Evolutionary conservation across 192 early-diverging fungal species (phyloP), one percentile per base, ranked within the genome.

Genomic region (Cladochytrium replicatum): DNA sequence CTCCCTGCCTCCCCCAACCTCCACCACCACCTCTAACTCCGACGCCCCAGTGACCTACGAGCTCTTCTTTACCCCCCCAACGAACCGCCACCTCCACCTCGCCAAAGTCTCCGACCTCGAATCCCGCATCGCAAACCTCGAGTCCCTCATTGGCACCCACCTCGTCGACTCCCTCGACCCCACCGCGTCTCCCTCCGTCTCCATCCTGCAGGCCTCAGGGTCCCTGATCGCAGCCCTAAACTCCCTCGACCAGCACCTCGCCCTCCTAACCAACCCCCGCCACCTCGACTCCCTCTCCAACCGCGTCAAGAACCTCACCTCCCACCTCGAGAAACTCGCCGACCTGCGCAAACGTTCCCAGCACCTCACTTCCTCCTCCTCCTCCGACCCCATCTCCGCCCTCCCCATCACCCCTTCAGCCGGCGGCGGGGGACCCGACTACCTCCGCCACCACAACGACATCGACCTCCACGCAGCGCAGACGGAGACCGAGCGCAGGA

Each of bases 241-340:
- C 13, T 69, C 77, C 19, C 58, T 89, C 31, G 85, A 89, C 57
- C 77, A 80, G 42, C 74, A 87, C 41, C 67, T 89, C 29, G 46
- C 65, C 2, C 59, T 89, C 4, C 55, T 89, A 4, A 62, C 75
- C 6, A 75, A 89, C 45, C 87, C 85, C n/a, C 71, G 81, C 22
- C 75, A 81, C 19, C 50, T 89, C 37, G 87, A 87, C 27, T 52
- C 67, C 29, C 51, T 86, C 13, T 65, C 70, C 0, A 44, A 72
- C 43, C 72, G 78, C 25, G 67, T 85, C 52, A 84, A 85, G 48
- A 53, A 52, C 0, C 58, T 87, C 13, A 77, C 61, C n/a, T 59
- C 46, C 22, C 79, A 86, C 43, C 49, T 87, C 45, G 87, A 87
- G 38, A 67, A 72, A 45, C 60, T 87, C 26, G 69, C 76, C 41